Evolutionary conservation across 371 early-diverging fungal genomes (phyloP).

Genomic region (Mycotypha africana): DNA sequence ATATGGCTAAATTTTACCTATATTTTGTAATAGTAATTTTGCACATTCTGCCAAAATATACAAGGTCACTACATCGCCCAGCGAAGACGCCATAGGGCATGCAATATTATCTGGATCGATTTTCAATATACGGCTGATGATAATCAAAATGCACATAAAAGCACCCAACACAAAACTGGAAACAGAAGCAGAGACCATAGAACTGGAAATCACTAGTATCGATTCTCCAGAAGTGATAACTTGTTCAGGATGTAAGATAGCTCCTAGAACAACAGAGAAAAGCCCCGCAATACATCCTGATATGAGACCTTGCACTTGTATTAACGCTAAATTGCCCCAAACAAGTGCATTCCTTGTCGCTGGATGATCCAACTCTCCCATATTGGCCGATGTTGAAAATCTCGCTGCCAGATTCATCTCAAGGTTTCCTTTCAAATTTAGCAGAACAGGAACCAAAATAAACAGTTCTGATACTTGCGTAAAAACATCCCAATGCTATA

Average conservation of each 20-base stretch:
- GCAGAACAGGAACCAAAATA: constrained; percentile 78
- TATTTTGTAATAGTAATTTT: constrained; percentile 32
- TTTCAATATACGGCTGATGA: constrained; percentile 53
- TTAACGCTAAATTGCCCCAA: constrained; percentile 65
- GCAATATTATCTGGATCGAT: constrained; percentile 80
- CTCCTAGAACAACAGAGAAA: constrained; percentile 59
- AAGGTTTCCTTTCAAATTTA: constrained; percentile 87
- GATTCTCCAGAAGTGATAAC: constrained; percentile 47
- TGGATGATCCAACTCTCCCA: constrained; percentile 58
- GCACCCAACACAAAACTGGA: constrained; percentile 71
- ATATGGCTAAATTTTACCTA: constrained; percentile 51
- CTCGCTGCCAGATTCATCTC: constrained; percentile 87
- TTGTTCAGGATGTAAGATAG: constrained; percentile 47
- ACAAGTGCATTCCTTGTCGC: constrained; percentile 46
- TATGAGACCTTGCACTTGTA: constrained; percentile 67
- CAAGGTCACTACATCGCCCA: constrained; percentile 73
- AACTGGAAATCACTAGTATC: constrained; percentile 61
- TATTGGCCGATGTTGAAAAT: constrained; percentile 73
- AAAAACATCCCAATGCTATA: constrained; percentile 73
- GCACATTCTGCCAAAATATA: constrained; percentile 57
- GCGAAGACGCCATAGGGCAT: constrained; percentile 65
- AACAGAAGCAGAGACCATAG: constrained; percentile 69
- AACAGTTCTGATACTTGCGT: constrained; percentile 69
- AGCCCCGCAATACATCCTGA: constrained; percentile 69
- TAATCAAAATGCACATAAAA: constrained; percentile 69